Evolutionary conservation across 2,329 filamentous ascomycete species (phyloP), one percentile per base, ranked within the genome.

Genomic region (Pyrenochaeta sp.): DNA sequence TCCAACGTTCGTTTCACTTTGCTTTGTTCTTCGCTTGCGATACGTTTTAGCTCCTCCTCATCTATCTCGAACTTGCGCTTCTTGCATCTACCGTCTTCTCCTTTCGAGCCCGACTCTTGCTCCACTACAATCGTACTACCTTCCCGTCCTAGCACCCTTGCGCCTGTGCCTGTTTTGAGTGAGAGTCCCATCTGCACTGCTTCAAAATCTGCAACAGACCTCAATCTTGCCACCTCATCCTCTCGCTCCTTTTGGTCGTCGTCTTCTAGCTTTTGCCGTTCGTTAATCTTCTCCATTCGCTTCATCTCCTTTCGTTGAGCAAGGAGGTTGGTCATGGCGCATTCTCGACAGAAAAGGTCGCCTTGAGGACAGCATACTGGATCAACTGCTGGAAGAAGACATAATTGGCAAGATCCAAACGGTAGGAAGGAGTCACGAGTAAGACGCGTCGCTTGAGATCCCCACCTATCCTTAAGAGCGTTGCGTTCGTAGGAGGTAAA

Each of bases 281-380:
- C 87, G 17, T 85, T 81, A 18, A 85, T 82, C 63, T 86, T 89
- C 56, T 91, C 90, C 2, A 90, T 72, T 0, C 95, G 86, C 73
- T 92, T 95, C 60, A 96, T 93, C 72, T 98, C 95, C 78, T 93
- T 90, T 64, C 91, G 89, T 76, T 99, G 94, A 1, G 92, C 85
- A 1, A 98, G 82, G n/a, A 99, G 87, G 68, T 98, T 97, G 63
- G 82, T 88, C 47, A 98, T 85, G 7, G 92, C 93, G 78, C 94
- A 99, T 79, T 98, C 95, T 64, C 92, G 88, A 75, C 94, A 99
- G 79, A 98, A 98, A 12, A 99, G 82, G 75, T 98, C 93, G 56
- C 94, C 94, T 11, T 61, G 58, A 2, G 77, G 81, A 75, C 94
- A 98, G 18, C 91, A 87, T 31, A 97, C 92, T 0, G 95, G 93